phyloP scores from a whole-genome alignment of 441 rosid genomes.

The Bocquillonia castaneifolia region DNA sequence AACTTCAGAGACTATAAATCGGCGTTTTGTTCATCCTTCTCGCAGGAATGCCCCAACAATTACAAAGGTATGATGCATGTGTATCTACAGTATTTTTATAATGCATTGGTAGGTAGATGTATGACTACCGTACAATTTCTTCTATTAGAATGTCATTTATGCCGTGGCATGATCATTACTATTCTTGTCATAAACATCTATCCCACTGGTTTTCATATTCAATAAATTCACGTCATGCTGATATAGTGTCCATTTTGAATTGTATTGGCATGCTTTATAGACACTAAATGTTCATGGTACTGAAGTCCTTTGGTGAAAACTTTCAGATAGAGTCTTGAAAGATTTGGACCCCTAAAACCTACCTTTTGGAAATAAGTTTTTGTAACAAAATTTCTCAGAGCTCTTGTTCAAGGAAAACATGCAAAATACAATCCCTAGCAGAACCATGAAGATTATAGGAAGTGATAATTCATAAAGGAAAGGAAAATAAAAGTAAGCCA shows the following conservation, averaged over 20 bases:
- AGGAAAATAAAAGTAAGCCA: background rate
- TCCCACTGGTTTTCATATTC: background rate
- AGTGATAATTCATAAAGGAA: background rate
- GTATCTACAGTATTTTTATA: background rate
- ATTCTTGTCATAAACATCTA: background rate
- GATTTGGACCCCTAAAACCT: background rate
- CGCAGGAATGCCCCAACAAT: constrained; percentile 75
- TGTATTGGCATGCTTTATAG: background rate
- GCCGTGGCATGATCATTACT: background rate
- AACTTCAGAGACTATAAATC: constrained; percentile 73
- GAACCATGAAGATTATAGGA: background rate
- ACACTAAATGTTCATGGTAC: background rate
- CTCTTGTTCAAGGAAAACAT: background rate
- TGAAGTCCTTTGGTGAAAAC: background rate
- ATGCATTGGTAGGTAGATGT: background rate
- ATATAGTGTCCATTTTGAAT: background rate
- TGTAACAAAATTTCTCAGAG: too few species aligned
- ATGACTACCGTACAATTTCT: background rate
- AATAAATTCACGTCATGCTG: background rate
- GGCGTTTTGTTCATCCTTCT: constrained; percentile 73
- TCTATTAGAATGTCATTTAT: too few species aligned
- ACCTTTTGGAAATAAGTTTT: too few species aligned
- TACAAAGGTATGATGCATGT: constrained; percentile 50
- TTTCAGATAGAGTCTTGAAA: background rate
- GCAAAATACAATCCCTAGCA: background rate